Base-by-base conservation (phyloP, 768 basidiomycete genomes). In the Albatrellus ellisii region DNA sequence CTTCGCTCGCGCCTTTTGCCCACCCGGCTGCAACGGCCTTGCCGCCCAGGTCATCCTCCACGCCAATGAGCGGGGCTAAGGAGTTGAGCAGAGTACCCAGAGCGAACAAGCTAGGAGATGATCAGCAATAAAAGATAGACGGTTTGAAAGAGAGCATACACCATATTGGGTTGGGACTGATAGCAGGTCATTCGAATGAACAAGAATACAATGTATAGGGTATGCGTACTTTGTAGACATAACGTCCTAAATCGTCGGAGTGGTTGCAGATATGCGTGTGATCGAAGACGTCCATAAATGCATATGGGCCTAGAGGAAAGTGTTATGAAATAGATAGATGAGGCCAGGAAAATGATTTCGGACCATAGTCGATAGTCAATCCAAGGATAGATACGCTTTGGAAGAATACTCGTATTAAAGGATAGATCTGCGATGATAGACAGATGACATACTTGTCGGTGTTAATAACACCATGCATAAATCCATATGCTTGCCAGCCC, bases 381-480 rank as follows among this genome's bases (percentile, higher is more conserved):
- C 83, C 83, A 24, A 83, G 59, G 14, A 87, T 64, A 3, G 82
- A 85, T 17, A 85, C 73, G 42, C 82, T 85, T 48, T 20, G 12
- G 26, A 33, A 26, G 27, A 15, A 21, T 6, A 15, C 17, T 20
- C 25, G n/a, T n/a, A 6, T 26, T 40, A 12, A 41, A 27, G 22
- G 32, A 10, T 42, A 57, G 25, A 56, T 32, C 38, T 8, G 17
- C 26, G 5, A 1, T 21, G 36, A 11, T 18, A 14, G 21, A 11
- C 24, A 29, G 24, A 42, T 21, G 20, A 2, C n/a, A 22, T 17
- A 54, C 84, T 94, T 95, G 64, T 97, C 94, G 2, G 92, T 94
- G 55, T 98, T 98, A 52, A 99, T 89, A 27, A 99, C 94, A 0
- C 89, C 90, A 54, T 91, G 87, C 88, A 90, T 88, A 57, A 86